Evolutionary conservation across 352 stramenopile species (phyloP).

Genomic region (Aphanomyces astaci): DNA sequence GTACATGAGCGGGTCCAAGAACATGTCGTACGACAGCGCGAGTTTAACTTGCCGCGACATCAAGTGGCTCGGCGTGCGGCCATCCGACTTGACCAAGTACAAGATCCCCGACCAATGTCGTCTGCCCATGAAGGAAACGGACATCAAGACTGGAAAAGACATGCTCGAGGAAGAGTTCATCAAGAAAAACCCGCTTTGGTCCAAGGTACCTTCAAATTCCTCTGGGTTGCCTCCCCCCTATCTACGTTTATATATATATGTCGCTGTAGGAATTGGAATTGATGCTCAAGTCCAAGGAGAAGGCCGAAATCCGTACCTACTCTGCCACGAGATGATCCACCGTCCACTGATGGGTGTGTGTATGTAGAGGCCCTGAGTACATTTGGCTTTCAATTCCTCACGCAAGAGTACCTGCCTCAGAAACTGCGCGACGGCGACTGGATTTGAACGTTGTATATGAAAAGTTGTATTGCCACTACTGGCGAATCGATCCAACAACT

Average conservation of each 20-base stretch:
- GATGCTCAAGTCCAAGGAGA: constrained; percentile 84
- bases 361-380: constrained; percentile 50
- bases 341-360: neutral
- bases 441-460: too few species aligned
- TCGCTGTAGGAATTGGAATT: constrained; percentile 82
- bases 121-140: constrained; percentile 78
- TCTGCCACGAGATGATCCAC: neutral
- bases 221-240: too few species aligned
- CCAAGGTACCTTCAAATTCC: neutral
- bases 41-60: constrained; percentile 85
- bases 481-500: too few species aligned
- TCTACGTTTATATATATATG: too few species aligned
- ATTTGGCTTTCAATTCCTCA: constrained; percentile 58
- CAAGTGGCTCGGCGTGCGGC: constrained; percentile 81
- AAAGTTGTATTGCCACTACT: too few species aligned
- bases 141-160: constrained; percentile 86
- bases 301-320: constrained; percentile 79
- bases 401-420: neutral
- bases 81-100: constrained; percentile 78
- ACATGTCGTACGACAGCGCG: constrained; percentile 70
- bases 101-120: constrained; percentile 63
- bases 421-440: neutral
- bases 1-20: constrained; percentile 79
- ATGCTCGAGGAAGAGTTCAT: constrained; percentile 86
- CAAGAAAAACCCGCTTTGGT: constrained; percentile 52